These are phyloP conservation scores for Vigna hirtella DNA, from an alignment of 306 rosid genomes.

Conservation along the genomic window DNA sequence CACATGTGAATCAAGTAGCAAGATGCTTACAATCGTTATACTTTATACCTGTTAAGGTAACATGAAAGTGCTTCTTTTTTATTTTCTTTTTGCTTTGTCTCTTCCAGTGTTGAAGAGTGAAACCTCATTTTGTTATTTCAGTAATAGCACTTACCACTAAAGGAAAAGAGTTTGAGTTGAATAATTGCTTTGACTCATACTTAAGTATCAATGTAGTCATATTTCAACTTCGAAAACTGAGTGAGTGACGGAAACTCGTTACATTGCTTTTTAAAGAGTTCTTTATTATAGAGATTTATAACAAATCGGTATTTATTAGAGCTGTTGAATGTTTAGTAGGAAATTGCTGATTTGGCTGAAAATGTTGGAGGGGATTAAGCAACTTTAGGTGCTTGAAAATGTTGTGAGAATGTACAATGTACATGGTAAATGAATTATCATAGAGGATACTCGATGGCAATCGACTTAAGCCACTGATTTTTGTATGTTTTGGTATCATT, in stretches of 20 bases:
- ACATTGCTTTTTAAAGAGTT: background rate
- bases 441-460: slow-evolving; percentile 10
- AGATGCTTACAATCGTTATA: slow-evolving; percentile 29
- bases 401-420: slow-evolving; percentile 8
- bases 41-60: slow-evolving; percentile 36
- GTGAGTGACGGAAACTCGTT: slow-evolving; percentile 8
- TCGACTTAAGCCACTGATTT: background rate
- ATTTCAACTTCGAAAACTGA: slow-evolving; percentile 33
- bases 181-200: slow-evolving; percentile 16
- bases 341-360: slow-evolving; percentile 19
- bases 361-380: background rate
- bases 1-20: slow-evolving; percentile 31
- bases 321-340: slow-evolving; percentile 8
- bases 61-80: slow-evolving; percentile 11
- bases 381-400: background rate
- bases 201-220: background rate
- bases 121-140: slow-evolving; percentile 20
- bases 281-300: slow-evolving; percentile 1
- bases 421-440: slow-evolving; percentile 16
- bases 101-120: slow-evolving; percentile 16
- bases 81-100: slow-evolving; percentile 24
- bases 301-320: background rate
- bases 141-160: slow-evolving; percentile 13
- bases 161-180: background rate
- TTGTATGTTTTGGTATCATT: background rate